Base-by-base conservation (phyloP, 495 filamentous ascomycete genomes). In the Chlorociboria aeruginascens region DNA sequence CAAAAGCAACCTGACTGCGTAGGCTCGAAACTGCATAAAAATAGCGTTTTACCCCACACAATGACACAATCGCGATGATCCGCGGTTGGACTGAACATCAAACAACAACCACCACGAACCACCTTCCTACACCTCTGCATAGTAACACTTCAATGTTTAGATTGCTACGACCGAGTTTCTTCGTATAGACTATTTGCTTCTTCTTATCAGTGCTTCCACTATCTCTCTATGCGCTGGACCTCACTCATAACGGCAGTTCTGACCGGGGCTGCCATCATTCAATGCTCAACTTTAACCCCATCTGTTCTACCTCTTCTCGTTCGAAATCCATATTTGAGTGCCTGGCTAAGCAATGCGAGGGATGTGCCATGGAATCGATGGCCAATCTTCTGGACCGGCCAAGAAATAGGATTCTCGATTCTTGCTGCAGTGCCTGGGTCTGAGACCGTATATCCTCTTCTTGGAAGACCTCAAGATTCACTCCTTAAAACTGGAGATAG, bases 381-480 rank as follows among this genome's bases (percentile, higher is more conserved):
- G 89, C 90, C 89, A 28, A 93, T 94, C 52, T 97, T 97, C 62
- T 97, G 83, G 72, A 93, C 86, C 11, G 89, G 90, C 14, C 74
- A 43, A 38, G 45, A 39, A 55, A 52, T 95, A 49, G 90, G 90
- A 12, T 83, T 95, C 50, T 80, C 81, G 0, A 63, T 93, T 49
- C 75, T 95, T 60, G 89, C 85, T 36, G 77, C 82, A 28, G 70
- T 94, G 2, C 83, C 86, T 6, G 73, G 76, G 20, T 70, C 78
- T 10, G 72, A 71, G 40, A 74, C 71, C 7, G 82, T 92, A n/a
- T 97, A 88, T 61, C 89, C 90, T 25, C 68, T 97, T 32, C 66
- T 97, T 16, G 90, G 90, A 32, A 78, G 86, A 48, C 82, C 90
- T 3, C 89, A 95, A 17, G 89, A 95, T 58, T 85, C 82, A 8